These are phyloP conservation scores for Saturnispora saitoi DNA, from an alignment of 805 yeast species.

Conservation along the genomic window DNA sequence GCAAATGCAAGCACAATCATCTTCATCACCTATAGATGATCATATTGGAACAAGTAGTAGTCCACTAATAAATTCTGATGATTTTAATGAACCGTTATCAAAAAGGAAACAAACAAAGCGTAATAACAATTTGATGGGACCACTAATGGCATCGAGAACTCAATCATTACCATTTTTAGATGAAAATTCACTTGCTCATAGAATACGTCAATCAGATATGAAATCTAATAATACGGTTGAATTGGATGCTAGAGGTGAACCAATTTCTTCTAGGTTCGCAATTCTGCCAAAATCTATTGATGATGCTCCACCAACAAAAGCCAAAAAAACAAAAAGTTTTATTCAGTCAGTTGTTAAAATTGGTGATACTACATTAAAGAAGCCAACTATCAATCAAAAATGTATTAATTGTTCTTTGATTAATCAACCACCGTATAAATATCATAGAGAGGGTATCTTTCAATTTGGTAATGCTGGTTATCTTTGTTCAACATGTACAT, in stretches of 20 bases:
- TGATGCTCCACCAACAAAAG: constrained; percentile 22
- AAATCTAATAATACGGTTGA: constrained; percentile 6
- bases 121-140: constrained; percentile 9
- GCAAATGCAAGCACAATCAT: not conserved
- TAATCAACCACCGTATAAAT: constrained; percentile 27
- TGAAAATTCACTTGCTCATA: constrained; percentile 26
- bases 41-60: constrained; percentile 1
- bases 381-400: constrained; percentile 11
- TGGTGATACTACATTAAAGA: constrained; percentile 19
- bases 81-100: constrained; percentile 12
- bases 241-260: constrained; percentile 19
- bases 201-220: constrained; percentile 26
- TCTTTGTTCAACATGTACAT: constrained; percentile 26
- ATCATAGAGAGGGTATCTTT: constrained; percentile 27
- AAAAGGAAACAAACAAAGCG: not conserved
- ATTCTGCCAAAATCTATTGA: constrained; percentile 23
- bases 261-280: constrained; percentile 25
- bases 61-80: constrained; percentile 11
- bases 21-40: constrained; percentile 8
- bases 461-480: constrained; percentile 29
- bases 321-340: constrained; percentile 26
- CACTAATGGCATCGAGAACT: constrained; percentile 28
- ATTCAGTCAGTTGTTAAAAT: constrained; percentile 26
- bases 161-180: constrained; percentile 29
- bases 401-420: constrained; percentile 28